Conservation (phyloP, 306 rosid genomes). For the Begonia masoniana region DNA sequence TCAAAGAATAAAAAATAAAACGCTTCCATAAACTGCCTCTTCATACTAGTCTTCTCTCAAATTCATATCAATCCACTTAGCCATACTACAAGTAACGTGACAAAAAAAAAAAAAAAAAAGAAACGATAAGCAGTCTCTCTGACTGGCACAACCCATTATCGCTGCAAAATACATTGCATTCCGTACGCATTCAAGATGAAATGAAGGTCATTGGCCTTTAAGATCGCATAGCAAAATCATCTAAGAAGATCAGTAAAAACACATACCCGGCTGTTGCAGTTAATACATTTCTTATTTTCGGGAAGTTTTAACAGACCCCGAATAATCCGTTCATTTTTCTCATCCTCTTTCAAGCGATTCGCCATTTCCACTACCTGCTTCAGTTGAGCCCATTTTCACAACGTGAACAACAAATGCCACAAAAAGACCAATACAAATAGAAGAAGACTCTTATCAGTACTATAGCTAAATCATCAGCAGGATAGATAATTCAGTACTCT, state of each 20-base stretch:
- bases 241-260: slow-evolving; percentile 6
- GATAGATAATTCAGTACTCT: too few species aligned
- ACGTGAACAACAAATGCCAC: slow-evolving; percentile 4
- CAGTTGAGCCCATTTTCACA: slow-evolving; percentile 18
- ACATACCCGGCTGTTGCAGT: slow-evolving; percentile 79
- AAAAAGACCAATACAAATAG: slow-evolving; percentile 4
- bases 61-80: too few species aligned
- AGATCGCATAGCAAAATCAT: slow-evolving; percentile 1
- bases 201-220: background rate
- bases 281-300: slow-evolving; percentile 77
- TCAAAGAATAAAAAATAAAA: too few species aligned
- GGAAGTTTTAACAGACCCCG: slow-evolving; percentile 80
- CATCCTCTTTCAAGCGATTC: slow-evolving; percentile 71
- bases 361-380: slow-evolving; percentile 46
- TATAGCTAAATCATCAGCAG: too few species aligned
- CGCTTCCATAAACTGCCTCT: too few species aligned
- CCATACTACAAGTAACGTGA: too few species aligned
- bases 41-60: too few species aligned
- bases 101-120: too few species aligned
- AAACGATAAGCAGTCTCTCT: too few species aligned
- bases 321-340: slow-evolving; percentile 70
- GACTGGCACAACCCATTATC: too few species aligned
- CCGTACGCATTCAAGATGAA: background rate
- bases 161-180: too few species aligned
- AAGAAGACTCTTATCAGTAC: background rate